Base-by-base conservation (phyloP, 2,329 filamentous ascomycete species). In the Aspergillus pseudoterreus region DNA sequence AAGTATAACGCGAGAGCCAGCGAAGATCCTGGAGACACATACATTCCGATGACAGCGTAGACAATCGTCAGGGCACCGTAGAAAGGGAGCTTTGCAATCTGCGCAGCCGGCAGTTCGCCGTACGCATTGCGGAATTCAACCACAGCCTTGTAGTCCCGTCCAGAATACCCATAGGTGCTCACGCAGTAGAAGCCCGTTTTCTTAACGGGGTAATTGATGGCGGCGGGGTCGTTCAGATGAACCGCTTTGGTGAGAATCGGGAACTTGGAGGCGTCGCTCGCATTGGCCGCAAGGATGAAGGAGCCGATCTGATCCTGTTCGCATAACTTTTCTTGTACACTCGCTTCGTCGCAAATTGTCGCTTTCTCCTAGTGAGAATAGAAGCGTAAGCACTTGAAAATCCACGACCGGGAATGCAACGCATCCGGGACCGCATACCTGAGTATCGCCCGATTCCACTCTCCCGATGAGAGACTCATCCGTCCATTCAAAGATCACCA, bases 141-240 rank as follows among this genome's bases (percentile, higher is more conserved):
- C 12, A 94, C 82, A 6, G 87, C 92, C 43, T 79, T 82, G 67
- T 95, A 99, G 42, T 89, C 79, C 52, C 80, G 71, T 6, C 81
- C 77, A 0, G 80, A 83, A 68, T 84, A 92, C 19, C 81, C 81
- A 57, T 84, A 85, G 1, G 90, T 94, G 47, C 89, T 84, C 53
- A 99, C 86, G 65, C 94, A 99, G 72, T 96, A 99, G 73, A 96
- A 99, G 24, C 94, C 94, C 0, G 94, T 99, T 71, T 90, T 90
- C 65, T 86, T 86, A 62, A 96, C 85, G 5, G 83, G 79, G 68
- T 97, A 99, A 57, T 90, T 88, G 68, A 95, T 83, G 10, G 79
- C 77, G 17, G 73, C 69, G 1, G 89, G 81, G 50, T 88, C 78
- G 58, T 90, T 92, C 47, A 97, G 79, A 67, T 96, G 85, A 53